phyloP scores from a whole-genome alignment of 495 filamentous ascomycete genomes.

The Bathelium albidoporum region DNA sequence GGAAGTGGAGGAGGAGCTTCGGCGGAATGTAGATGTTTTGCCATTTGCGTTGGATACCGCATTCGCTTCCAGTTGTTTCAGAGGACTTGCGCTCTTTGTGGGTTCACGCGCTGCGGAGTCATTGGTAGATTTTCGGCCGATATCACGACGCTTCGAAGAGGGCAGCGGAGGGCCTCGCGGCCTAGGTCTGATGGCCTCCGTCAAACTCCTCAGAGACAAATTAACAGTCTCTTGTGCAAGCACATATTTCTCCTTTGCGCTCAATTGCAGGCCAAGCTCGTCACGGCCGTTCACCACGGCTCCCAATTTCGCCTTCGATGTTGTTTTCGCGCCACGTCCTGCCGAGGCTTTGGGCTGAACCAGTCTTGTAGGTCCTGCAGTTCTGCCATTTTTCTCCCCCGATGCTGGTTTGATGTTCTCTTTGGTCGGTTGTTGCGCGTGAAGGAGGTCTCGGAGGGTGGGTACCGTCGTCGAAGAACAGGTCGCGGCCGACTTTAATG shows the following conservation, averaged over 20 bases:
- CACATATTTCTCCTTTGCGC: conserved; percentile 12
- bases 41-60: conserved; percentile 15
- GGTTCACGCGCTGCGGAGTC: background rate
- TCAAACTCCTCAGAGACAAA: conserved; percentile 46
- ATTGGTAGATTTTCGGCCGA: background rate
- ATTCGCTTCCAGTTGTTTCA: conserved; percentile 18
- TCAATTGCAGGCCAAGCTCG: conserved; percentile 6
- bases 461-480: background rate
- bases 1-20: conserved; percentile 28
- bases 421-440: background rate
- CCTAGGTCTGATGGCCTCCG: conserved; percentile 54
- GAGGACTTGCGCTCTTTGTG: conserved; percentile 9
- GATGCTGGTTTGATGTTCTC: background rate
- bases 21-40: conserved; percentile 19
- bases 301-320: background rate
- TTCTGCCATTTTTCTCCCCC: background rate
- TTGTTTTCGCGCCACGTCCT: background rate
- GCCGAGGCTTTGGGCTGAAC: background rate
- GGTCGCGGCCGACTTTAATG: background rate
- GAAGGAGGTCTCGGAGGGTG: background rate
- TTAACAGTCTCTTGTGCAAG: conserved; percentile 23
- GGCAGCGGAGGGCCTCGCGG: conserved; percentile 10
- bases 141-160: conserved; percentile 10
- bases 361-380: background rate
- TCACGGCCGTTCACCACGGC: background rate